A percentile compares a stretch with the other conserved stretches of the same genome.
These are phyloP conservation scores for Globisporangium uncinulatum DNA, from an alignment of 352 stramenopile genomes.

Conservation along the genomic window DNA sequence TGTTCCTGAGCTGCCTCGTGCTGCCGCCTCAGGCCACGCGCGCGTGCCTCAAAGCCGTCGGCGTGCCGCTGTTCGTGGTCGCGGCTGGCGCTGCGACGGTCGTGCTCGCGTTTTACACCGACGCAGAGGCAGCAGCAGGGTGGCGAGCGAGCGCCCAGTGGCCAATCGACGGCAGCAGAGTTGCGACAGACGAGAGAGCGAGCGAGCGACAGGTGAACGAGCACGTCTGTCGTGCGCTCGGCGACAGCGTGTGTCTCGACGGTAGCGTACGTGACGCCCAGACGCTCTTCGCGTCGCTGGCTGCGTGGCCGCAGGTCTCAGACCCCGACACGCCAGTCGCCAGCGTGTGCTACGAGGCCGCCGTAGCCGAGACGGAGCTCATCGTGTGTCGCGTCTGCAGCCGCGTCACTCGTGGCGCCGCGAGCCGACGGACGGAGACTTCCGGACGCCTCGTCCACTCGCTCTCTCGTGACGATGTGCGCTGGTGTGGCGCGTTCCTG, in stretches of 20 bases:
- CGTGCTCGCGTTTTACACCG: constrained; percentile 5
- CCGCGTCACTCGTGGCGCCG: not conserved
- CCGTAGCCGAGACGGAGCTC: not conserved
- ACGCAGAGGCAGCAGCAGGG: not conserved
- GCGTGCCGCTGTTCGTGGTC: constrained; percentile 8
- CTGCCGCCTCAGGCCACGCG: constrained; percentile 7
- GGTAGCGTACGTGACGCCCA: constrained; percentile 1
- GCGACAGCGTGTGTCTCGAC: constrained; percentile 6
- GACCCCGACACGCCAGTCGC: not conserved
- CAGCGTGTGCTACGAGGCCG: not conserved
- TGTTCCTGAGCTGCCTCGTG: constrained; percentile 20
- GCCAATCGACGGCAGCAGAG: constrained; percentile 1
- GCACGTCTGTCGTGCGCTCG: constrained; percentile 15
- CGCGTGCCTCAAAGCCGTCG: constrained; percentile 13
- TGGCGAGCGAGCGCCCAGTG: constrained; percentile 1
- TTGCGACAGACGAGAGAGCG: not conserved
- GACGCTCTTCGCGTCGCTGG: constrained; percentile 6
- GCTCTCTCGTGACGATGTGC: constrained; percentile 6
- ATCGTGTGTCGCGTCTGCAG: constrained; percentile 3
- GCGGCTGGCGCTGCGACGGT: constrained; percentile 12
- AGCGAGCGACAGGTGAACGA: constrained; percentile 18
- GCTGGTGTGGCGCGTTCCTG: constrained; percentile 23
- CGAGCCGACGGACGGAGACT: not conserved
- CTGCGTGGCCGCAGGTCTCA: not conserved
- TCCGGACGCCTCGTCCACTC: constrained; percentile 10